These are phyloP conservation scores for Acanthamoeba healyi DNA, from an alignment of 208 protist species.

Conservation along the genomic window DNA sequence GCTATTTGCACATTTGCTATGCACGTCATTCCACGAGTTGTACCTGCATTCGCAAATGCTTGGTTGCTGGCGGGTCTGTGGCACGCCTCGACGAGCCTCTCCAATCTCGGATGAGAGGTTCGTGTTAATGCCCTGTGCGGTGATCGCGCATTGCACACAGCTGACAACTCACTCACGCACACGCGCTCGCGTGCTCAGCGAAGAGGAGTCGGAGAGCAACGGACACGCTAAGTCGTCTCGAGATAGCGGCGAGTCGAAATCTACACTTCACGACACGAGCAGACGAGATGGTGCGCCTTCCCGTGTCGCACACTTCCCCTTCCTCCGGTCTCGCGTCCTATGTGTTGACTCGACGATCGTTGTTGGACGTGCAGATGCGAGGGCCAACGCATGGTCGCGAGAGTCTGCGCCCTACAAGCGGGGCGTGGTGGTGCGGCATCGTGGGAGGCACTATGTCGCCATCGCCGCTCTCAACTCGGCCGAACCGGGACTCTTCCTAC, in stretches of 20 bases:
- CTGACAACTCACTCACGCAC: no score
- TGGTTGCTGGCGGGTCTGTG: slow-evolving; percentile 58
- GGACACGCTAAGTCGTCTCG: slow-evolving; percentile 9
- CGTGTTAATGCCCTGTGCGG: no score
- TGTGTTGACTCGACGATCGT: neutral
- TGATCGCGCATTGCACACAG: no score
- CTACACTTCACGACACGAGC: neutral
- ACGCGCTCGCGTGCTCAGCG: neutral
- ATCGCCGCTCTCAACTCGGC: slow-evolving; percentile 44
- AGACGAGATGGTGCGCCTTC: neutral
- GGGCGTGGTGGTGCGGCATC: slow-evolving; percentile 58
- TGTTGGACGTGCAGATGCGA: neutral
- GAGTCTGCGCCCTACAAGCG: slow-evolving; percentile 36
- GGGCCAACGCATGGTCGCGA: neutral
- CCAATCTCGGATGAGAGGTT: slow-evolving; percentile 26
- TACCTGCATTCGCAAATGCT: slow-evolving; percentile 70
- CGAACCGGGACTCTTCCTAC: slow-evolving; percentile 26
- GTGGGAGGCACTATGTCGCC: slow-evolving; percentile 66
- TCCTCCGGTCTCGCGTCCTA: neutral
- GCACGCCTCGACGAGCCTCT: slow-evolving; percentile 13
- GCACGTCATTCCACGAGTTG: slow-evolving; percentile 58
- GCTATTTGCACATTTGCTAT: slow-evolving; percentile 61
- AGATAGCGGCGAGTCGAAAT: neutral
- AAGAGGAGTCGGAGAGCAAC: slow-evolving; percentile 42
- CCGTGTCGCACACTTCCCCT: no score